phyloP scores from a whole-genome alignment of 441 rosid species.

The Arabidopsis lyrata region DNA sequence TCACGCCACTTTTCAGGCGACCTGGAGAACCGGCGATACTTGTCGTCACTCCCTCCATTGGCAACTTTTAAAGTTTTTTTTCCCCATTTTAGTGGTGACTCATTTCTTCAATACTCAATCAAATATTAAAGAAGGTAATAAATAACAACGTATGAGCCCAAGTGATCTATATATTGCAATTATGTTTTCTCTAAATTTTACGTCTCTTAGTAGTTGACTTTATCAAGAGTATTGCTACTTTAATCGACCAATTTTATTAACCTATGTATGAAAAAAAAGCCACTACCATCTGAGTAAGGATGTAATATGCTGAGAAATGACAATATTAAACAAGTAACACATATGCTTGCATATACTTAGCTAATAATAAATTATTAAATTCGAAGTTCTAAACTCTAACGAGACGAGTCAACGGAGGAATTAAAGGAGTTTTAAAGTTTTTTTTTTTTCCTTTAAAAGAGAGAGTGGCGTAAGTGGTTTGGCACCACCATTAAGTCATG shows the following conservation, averaged over 20 bases:
- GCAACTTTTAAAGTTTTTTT: neutral
- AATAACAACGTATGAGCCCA: neutral
- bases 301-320: conserved; percentile 8
- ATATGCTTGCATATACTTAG: neutral
- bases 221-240: conserved; percentile 4
- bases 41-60: neutral
- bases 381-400: neutral
- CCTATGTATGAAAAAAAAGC: neutral
- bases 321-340: neutral
- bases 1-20: neutral
- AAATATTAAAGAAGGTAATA: neutral
- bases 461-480: conserved; percentile 40
- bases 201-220: conserved; percentile 10
- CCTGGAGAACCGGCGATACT: neutral
- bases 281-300: neutral
- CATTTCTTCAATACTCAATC: neutral
- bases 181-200: neutral
- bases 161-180: neutral
- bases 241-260: conserved; percentile 1
- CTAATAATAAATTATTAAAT: conserved; percentile 4
- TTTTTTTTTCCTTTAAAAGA: conserved; percentile 10
- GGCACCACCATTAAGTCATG: conserved; percentile 46
- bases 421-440: conserved; percentile 12
- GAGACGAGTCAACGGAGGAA: conserved; percentile 31
- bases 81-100: neutral